phyloP scores from a whole-genome alignment of 495 filamentous ascomycete genomes.

The Aspergillus taichungensis region DNA sequence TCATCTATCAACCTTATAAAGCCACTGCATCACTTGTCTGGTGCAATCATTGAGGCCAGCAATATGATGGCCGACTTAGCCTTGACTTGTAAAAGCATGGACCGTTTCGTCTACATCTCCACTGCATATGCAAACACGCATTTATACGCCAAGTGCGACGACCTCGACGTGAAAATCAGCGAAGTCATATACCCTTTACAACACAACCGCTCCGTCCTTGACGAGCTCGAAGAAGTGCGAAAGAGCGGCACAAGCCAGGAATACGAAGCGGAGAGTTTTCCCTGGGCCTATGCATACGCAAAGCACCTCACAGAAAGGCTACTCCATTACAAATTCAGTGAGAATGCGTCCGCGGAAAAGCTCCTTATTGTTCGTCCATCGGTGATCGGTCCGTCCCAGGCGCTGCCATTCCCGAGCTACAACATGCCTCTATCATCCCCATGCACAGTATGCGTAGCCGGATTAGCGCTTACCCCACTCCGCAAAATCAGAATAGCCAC shows the following conservation, averaged over 20 bases:
- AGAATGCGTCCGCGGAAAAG: background rate
- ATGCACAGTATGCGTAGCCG: background rate
- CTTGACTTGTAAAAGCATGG: background rate
- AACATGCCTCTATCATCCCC: conserved; percentile 4
- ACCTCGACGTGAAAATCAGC: background rate
- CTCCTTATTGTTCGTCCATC: conserved; percentile 16
- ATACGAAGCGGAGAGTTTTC: conserved; percentile 9
- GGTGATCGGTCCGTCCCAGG: conserved; percentile 8
- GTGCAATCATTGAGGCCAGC: conserved; percentile 4
- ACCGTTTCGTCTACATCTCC: conserved; percentile 15
- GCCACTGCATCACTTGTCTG: background rate
- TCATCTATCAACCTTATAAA: conserved; percentile 15
- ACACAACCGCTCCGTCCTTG: background rate
- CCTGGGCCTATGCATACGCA: conserved; percentile 14
- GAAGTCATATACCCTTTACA: conserved; percentile 2
- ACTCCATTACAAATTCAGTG: conserved; percentile 1
- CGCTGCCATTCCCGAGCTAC: conserved; percentile 9
- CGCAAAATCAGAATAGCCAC: background rate
- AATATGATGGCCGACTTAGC: conserved; percentile 1
- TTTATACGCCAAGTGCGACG: background rate
- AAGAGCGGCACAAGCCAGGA: background rate
- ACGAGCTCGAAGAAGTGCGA: conserved; percentile 4
- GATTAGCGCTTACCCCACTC: background rate
- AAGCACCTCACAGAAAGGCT: conserved; percentile 17
- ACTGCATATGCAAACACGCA: conserved; percentile 12